These are phyloP conservation scores for Sporothrix brasiliensis DNA, from an alignment of 2,329 filamentous ascomycete genomes.

Conservation along the genomic window DNA sequence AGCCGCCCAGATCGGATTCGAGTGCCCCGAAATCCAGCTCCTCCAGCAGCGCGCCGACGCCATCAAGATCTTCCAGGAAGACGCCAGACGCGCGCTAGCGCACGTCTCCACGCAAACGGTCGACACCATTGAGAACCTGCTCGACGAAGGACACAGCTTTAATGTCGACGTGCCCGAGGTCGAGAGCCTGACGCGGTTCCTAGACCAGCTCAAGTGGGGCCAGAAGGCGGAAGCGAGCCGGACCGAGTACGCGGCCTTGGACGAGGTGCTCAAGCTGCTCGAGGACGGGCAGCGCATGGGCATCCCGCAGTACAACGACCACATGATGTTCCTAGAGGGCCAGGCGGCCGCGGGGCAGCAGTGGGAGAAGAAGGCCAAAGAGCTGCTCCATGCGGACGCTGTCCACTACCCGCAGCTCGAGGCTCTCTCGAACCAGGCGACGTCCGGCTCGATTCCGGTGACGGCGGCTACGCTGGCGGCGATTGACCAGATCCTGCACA, in stretches of 20 bases:
- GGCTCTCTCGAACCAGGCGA: conserved; percentile 81
- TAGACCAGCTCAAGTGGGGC: conserved; percentile 88
- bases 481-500: conserved; percentile 90
- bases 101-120: conserved; percentile 67
- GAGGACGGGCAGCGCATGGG: conserved; percentile 75
- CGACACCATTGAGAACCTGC: conserved; percentile 80
- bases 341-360: conserved; percentile 75
- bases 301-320: conserved; percentile 78
- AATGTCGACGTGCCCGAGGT: conserved; percentile 91
- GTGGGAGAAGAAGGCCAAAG: conserved; percentile 92
- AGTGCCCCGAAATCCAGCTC: conserved; percentile 85
- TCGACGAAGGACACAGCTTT: conserved; percentile 86
- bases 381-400: conserved; percentile 86
- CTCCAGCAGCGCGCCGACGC: conserved; percentile 82
- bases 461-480: conserved; percentile 75
- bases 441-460: conserved; percentile 71
- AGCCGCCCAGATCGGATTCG: conserved; percentile 86
- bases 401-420: conserved; percentile 95
- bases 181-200: conserved; percentile 74
- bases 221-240: conserved; percentile 70
- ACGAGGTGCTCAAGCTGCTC: conserved; percentile 79
- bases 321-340: conserved; percentile 74
- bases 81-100: conserved; percentile 70
- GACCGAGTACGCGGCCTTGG: conserved; percentile 68
- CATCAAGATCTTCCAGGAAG: conserved; percentile 81